A percentile compares a stretch with the other conserved stretches of the same genome.
These are phyloP conservation scores for Trypanosomatidae sp. DNA, from an alignment of 208 protist genomes.

Conservation along the genomic window DNA sequence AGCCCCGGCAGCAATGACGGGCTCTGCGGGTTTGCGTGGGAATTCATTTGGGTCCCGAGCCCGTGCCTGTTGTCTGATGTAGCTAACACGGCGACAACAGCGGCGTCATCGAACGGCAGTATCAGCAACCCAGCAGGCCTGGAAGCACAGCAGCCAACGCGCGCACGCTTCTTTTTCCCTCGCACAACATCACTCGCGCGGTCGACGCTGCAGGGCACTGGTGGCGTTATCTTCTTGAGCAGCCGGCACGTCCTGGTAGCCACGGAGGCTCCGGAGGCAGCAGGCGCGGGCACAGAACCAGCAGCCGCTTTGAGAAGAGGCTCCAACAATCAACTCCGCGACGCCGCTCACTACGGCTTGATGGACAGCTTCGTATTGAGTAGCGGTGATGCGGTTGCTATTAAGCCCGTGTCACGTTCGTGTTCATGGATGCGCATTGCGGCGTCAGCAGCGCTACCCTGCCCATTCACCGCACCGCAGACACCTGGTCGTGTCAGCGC, in stretches of 20 bases:
- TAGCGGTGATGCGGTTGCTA: background rate
- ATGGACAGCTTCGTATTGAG: conserved; percentile 22
- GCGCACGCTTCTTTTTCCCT: conserved; percentile 16
- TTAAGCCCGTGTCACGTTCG: background rate
- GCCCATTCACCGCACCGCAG: background rate
- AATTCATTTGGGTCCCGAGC: conserved; percentile 22
- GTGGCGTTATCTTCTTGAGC: conserved; percentile 51
- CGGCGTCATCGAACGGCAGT: background rate
- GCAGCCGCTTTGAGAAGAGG: background rate
- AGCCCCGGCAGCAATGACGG: conserved; percentile 9
- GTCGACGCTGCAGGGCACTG: conserved; percentile 13
- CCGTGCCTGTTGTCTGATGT: background rate
- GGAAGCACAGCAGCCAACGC: background rate
- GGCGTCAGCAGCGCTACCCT: conserved; percentile 12
- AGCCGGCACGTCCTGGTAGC: conserved; percentile 52
- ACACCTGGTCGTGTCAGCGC: background rate
- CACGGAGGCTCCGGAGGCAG: conserved; percentile 9
- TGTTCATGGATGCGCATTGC: conserved; percentile 12
- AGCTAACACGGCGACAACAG: background rate
- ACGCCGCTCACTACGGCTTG: background rate
- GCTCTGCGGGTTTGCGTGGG: conserved; percentile 30
- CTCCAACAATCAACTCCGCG: background rate
- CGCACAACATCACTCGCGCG: conserved; percentile 3
- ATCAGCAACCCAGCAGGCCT: background rate
- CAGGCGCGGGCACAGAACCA: background rate